These are phyloP conservation scores for Trichocomaceae sp. DNA, from an alignment of 2,329 filamentous ascomycete species.

Conservation along the genomic window DNA sequence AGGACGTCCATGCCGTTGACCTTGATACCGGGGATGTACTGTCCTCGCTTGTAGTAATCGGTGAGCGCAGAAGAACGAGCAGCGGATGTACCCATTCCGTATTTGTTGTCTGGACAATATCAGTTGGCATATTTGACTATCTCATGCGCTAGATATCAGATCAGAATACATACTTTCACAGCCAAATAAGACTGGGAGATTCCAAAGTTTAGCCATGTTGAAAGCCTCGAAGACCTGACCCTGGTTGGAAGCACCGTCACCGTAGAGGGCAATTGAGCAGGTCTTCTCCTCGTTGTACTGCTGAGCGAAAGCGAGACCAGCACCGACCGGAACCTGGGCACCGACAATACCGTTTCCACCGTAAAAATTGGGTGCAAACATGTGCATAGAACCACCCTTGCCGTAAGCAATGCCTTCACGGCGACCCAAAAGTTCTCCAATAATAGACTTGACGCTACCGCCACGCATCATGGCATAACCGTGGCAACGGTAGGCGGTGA, in stretches of 20 bases:
- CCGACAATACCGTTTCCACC: conserved; percentile 99
- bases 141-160: neutral
- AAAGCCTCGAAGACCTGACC: conserved; percentile 99
- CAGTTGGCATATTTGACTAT: conserved; percentile 8
- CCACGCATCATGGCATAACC: conserved; percentile 97
- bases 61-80: conserved; percentile 90
- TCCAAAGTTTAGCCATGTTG: conserved; percentile 99
- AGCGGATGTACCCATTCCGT: conserved; percentile 97
- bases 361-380: conserved; percentile 97
- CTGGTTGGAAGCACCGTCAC: conserved; percentile 98
- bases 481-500: conserved; percentile 98
- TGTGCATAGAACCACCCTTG: conserved; percentile 99
- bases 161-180: conserved; percentile 75
- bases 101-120: conserved; percentile 80
- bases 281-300: conserved; percentile 86
- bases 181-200: conserved; percentile 87
- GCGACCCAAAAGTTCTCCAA: conserved; percentile 90
- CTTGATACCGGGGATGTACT: conserved; percentile 99
- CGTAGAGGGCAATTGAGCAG: conserved; percentile 83
- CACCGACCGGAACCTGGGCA: conserved; percentile 94
- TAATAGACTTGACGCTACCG: conserved; percentile 81
- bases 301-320: conserved; percentile 93
- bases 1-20: conserved; percentile 99
- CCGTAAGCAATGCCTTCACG: conserved; percentile 96
- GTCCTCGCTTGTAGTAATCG: conserved; percentile 99